Evolutionary conservation across 345 rosid genomes (phyloP), one percentile per base, ranked within the genome.

Genomic region (Syzygium oleosum): DNA sequence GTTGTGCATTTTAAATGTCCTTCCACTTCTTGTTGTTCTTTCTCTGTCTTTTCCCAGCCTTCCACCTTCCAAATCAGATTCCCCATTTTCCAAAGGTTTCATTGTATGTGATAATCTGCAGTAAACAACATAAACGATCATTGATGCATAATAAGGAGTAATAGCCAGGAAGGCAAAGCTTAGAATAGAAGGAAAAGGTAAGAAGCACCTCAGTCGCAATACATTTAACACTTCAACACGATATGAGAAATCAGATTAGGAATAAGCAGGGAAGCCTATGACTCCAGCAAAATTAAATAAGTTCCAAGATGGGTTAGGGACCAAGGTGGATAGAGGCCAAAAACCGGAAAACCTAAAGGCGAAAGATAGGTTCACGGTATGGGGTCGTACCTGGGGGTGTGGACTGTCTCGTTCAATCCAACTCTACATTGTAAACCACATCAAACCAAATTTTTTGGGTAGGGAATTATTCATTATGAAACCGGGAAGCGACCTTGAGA

Each of bases 1-100:
- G 85, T 98, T 96, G 89, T 90, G 93, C 88, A 96, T 80, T 93
- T 89, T 93, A 86, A 87, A 59, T 86, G 90, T 79, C 86, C 85
- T 94, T 90, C 84, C 91, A 86, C 89, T 87, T 61, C 91, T 92
- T 86, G 77, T 63, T 43, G 91, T 88, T 87, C 93, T 98, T 88
- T 93, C 96, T 90, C 90, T 91, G 55, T 92, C 89, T 85, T 95
- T 96, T 53, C 91, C 94, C 87, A 92, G 58, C 89, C 94, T 94
- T 88, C 97, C 99, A 89, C 84, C 97, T 95, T 98, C 99, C 92
- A 96, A 88, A 90, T 98, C 99, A 89, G 86, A 68, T 87, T 92
- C 98, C 88, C 91, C 94, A 77, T 92, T 89, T 87, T 96, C 97
- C 73, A 88, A 90, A 9, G 92, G 87, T 92, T 94, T 96, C 94